A percentile compares a stretch with the other conserved stretches of the same genome.
Conservation (phyloP, 2,329 filamentous ascomycete species). For the Penicillium griseofulvum region DNA sequence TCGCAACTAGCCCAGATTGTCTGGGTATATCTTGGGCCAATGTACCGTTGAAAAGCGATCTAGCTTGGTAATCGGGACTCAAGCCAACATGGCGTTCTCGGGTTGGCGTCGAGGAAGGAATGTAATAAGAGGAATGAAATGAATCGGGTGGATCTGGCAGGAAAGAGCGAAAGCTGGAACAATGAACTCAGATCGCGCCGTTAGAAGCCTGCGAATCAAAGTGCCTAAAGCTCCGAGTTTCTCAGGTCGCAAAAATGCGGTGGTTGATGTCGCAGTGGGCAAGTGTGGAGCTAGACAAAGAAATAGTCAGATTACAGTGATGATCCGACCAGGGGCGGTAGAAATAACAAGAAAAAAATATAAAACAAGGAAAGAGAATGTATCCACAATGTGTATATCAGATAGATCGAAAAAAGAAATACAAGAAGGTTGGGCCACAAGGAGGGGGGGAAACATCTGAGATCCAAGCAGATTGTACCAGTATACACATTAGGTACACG, state of each 20-base stretch:
- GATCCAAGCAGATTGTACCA: background rate
- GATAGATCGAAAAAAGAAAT: slow-evolving; percentile 21
- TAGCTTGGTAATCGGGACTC: background rate
- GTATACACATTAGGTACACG: background rate
- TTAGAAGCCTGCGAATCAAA: slow-evolving; percentile 3
- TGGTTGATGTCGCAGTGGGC: slow-evolving; percentile 7
- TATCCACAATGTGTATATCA: slow-evolving; percentile 12
- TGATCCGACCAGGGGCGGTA: slow-evolving; percentile 13
- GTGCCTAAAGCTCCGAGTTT: slow-evolving; percentile 4
- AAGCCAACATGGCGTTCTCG: slow-evolving; percentile 3
- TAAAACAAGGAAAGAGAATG: background rate
- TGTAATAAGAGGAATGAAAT: background rate
- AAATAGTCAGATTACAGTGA: slow-evolving; percentile 18
- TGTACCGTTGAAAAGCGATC: background rate
- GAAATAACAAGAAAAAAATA: slow-evolving; percentile 5
- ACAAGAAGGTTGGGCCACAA: slow-evolving; percentile 11
- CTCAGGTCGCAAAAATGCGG: slow-evolving; percentile 18
- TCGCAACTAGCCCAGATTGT: background rate
- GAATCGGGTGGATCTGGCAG: background rate
- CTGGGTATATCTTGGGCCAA: background rate
- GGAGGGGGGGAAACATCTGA: slow-evolving; percentile 9
- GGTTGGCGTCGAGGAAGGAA: background rate
- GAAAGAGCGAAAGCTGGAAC: background rate
- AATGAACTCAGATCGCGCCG: slow-evolving; percentile 15
- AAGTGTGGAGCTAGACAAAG: slow-evolving; percentile 21